These are phyloP conservation scores for Elaeis oleifera DNA, from an alignment of 202 grass and related monocot genomes.

Conservation along the genomic window DNA sequence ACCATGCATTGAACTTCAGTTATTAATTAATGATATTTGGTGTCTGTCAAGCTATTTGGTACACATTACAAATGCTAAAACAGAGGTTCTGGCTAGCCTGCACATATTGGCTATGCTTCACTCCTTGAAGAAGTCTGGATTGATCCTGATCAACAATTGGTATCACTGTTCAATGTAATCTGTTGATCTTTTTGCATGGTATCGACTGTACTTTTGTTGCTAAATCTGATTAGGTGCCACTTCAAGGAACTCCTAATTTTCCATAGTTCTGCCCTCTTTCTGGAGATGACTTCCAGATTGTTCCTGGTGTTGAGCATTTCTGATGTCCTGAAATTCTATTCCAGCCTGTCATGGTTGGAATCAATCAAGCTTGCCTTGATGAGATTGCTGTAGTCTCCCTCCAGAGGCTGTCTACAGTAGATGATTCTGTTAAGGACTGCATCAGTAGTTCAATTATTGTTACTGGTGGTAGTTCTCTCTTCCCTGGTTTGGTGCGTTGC, in stretches of 20 bases:
- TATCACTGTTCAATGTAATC: not conserved
- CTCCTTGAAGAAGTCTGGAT: too few species aligned
- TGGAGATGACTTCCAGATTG: constrained; percentile 60
- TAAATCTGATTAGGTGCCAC: constrained; percentile 33
- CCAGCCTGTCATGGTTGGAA: constrained; percentile 70
- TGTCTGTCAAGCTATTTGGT: too few species aligned
- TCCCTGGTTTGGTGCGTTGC: constrained; percentile 67
- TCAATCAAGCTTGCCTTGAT: constrained; percentile 64
- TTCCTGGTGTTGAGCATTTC: constrained; percentile 58
- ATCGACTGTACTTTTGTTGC: constrained; percentile 70
- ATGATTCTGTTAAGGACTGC: constrained; percentile 48
- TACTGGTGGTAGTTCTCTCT: constrained; percentile 49
- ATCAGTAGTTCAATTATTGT: constrained; percentile 67
- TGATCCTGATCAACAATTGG: too few species aligned
- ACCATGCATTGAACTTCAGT: too few species aligned
- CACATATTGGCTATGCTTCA: too few species aligned
- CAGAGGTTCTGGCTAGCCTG: too few species aligned
- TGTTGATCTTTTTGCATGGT: constrained; percentile 34
- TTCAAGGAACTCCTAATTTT: constrained; percentile 37
- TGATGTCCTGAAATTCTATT: constrained; percentile 76
- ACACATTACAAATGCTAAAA: too few species aligned
- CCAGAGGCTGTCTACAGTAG: constrained; percentile 43
- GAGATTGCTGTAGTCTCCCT: constrained; percentile 75
- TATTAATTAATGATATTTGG: too few species aligned
- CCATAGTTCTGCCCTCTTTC: constrained; percentile 37